Conservation (phyloP, 176 grass and related monocot species). For the Rhynchospora tenuis region DNA sequence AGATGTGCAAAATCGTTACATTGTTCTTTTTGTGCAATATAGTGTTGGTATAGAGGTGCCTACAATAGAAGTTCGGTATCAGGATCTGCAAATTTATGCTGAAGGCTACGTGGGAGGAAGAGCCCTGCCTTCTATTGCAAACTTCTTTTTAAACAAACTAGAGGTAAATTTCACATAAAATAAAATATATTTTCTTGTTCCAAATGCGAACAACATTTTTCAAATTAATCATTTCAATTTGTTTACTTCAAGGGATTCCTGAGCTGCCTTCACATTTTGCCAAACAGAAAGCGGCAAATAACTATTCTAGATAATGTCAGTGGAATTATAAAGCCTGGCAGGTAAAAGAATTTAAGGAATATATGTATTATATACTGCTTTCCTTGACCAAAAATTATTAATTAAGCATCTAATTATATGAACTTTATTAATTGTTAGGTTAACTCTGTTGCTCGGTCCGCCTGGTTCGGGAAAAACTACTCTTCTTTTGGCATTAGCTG, state of each 20-base stretch:
- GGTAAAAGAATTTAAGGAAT: constrained; percentile 28
- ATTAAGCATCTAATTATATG: background rate
- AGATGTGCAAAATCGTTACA: background rate
- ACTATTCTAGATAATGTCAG: constrained; percentile 56
- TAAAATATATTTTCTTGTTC: background rate
- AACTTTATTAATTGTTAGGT: constrained; percentile 43
- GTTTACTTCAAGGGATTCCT: constrained; percentile 46
- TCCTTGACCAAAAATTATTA: background rate
- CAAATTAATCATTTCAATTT: background rate
- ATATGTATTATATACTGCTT: background rate
- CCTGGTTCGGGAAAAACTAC: constrained; percentile 93
- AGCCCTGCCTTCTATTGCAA: constrained; percentile 84
- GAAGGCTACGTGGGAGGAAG: constrained; percentile 84
- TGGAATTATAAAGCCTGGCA: constrained; percentile 72
- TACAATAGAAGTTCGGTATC: constrained; percentile 81
- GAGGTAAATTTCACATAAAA: constrained; percentile 42
- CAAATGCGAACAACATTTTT: background rate
- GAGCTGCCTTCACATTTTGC: constrained; percentile 65
- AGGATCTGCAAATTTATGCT: constrained; percentile 77
- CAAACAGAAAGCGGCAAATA: constrained; percentile 48
- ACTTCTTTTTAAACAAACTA: constrained; percentile 88
- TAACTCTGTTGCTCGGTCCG: constrained; percentile 91
- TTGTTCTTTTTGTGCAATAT: background rate
- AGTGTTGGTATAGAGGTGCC: constrained; percentile 87
- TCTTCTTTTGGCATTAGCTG: constrained; percentile 84